Evolutionary conservation across 192 early-diverging fungal species (phyloP), one percentile per base, ranked within the genome.

Genomic region (Pilobolus umbonatus): DNA sequence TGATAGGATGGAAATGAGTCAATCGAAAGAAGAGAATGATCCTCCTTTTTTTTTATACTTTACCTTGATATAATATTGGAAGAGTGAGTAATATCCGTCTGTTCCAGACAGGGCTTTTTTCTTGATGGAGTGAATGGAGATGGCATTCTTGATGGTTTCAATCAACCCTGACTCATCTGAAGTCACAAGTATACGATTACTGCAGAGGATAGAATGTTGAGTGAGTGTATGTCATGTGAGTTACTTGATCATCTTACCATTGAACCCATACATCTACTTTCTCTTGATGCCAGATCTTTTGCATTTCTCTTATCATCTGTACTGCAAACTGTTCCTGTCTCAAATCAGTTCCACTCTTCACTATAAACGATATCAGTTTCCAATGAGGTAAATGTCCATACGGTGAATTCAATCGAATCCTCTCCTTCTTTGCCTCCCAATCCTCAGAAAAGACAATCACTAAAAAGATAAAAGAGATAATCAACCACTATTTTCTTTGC

Each of bases 101-200:
- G n/a, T n/a, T n/a, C n/a, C n/a, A n/a, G n/a, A n/a, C n/a, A n/a
- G n/a, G n/a, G 88, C 89, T 49, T 93, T 85, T 78, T 98, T 98
- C 67, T 97, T 97, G 64, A 98, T 89, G 14, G 94, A 97, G 67
- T 98, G 96, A 38, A 98, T 85, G 6, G 93, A 95, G 8, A 98
- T 91, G 10, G 96, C 84, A 69, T 98, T 90, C 48, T 82, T 88
- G 47, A 97, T 89, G 9, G 94, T 96, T 73, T 98, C 96, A 50
- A 98, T 88, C 56, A 98, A 64, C 12, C 96, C 96, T 38, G 92
- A 90, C 64, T 91, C 84, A 47, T 95, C 85, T 25, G 90, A 93
- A 1, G 94, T 95, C 15, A 96, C 92, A 47, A 98, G 68, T 40
- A 98, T 87, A 19, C 89, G 85, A 74, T 84, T 87, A 66, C 86